Conservation (phyloP, 2,329 filamentous ascomycete species). For the Proliferodiscus dingleyae region DNA sequence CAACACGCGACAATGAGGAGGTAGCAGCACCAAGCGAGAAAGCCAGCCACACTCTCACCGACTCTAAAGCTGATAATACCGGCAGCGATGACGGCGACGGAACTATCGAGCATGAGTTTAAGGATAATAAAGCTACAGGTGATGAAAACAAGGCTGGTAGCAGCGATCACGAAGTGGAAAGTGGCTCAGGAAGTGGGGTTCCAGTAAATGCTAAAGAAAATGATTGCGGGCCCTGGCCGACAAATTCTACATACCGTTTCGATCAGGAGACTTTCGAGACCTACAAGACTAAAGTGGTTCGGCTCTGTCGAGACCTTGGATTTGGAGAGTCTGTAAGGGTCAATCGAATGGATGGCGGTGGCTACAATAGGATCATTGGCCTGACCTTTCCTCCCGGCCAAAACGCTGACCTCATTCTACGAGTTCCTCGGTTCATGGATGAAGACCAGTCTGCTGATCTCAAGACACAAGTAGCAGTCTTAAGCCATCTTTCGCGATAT, state of each 20-base stretch:
- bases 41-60: too few relatives aligned
- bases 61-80: background rate
- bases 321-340: conserved; percentile 10
- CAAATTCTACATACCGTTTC: conserved; percentile 1
- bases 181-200: background rate
- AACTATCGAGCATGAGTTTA: too few relatives aligned
- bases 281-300: conserved; percentile 12
- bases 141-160: background rate
- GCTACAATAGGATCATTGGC: conserved; percentile 17
- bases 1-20: too few relatives aligned
- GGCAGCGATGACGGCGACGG: too few relatives aligned
- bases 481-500: conserved; percentile 5
- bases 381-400: conserved; percentile 5
- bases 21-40: too few relatives aligned
- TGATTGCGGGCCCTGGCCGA: background rate
- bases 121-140: too few relatives aligned
- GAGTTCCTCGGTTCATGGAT: conserved; percentile 9
- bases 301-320: conserved; percentile 17
- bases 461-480: conserved; percentile 15
- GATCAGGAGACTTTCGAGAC: conserved; percentile 14
- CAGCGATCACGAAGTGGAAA: background rate
- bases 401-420: conserved; percentile 11
- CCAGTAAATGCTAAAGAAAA: background rate
- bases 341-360: conserved; percentile 16
- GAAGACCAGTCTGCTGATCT: conserved; percentile 1